Evolutionary conservation across 2,329 filamentous ascomycete genomes (phyloP).

Genomic region (Pleurostoma richardsiae): DNA sequence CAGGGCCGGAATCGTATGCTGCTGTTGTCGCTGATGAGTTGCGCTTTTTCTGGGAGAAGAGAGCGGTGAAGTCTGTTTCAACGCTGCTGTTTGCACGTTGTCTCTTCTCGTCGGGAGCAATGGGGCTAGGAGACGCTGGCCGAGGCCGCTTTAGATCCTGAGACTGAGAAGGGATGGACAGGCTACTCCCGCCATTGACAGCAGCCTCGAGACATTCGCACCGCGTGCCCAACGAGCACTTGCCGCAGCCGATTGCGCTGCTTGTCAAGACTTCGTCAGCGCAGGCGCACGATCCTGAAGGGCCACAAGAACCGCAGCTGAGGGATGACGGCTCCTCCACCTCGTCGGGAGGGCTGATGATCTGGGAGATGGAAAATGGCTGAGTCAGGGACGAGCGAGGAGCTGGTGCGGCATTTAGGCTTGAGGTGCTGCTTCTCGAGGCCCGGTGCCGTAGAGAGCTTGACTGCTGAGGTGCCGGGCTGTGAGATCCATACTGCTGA

Average conservation of each 20-base stretch:
- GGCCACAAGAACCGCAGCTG: slow-evolving; percentile 52
- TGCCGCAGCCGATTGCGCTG: slow-evolving; percentile 56
- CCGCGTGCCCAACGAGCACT: slow-evolving; percentile 56
- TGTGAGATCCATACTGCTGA: background rate
- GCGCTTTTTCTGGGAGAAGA: slow-evolving; percentile 46
- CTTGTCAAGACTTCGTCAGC: slow-evolving; percentile 52
- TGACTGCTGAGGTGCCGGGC: slow-evolving; percentile 12
- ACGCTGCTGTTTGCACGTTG: slow-evolving; percentile 45
- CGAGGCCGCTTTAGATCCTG: slow-evolving; percentile 39
- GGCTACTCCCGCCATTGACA: slow-evolving; percentile 22
- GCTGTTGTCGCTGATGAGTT: background rate
- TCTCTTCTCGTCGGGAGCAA: slow-evolving; percentile 48
- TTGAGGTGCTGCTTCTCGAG: slow-evolving; percentile 8
- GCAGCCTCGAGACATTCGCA: slow-evolving; percentile 57
- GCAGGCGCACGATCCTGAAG: slow-evolving; percentile 50
- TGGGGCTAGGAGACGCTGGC: slow-evolving; percentile 34
- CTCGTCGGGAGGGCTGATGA: slow-evolving; percentile 48
- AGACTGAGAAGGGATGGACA: slow-evolving; percentile 11
- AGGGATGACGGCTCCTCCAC: slow-evolving; percentile 29
- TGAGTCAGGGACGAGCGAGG: slow-evolving; percentile 24
- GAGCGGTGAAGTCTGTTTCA: slow-evolving; percentile 71
- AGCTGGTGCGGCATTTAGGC: slow-evolving; percentile 2
- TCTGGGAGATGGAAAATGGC: slow-evolving; percentile 51
- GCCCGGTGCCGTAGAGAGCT: slow-evolving; percentile 4
- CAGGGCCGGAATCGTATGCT: slow-evolving; percentile 1